Evolutionary conservation across 2,329 filamentous ascomycete genomes (phyloP).

Genomic region (Xylariomycetidae sp.): DNA sequence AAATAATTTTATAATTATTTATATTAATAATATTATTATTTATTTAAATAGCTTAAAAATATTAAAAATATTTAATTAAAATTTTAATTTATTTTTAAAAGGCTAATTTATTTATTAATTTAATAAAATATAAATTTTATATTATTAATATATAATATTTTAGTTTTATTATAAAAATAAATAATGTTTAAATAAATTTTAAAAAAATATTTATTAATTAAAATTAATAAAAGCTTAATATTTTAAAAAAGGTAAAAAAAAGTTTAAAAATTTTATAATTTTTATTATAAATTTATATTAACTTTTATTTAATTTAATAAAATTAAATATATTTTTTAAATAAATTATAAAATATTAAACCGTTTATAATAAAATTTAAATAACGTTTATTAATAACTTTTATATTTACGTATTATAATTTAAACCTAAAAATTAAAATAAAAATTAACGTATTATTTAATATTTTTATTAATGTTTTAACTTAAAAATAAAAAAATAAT

Average conservation of each 20-base stretch:
- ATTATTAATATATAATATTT: not conserved
- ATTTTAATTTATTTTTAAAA: constrained; percentile 1
- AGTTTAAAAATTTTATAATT: constrained; percentile 3
- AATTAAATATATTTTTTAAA: not conserved
- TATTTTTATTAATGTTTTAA: not conserved
- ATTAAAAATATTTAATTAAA: not conserved
- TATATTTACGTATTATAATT: not conserved
- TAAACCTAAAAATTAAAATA: not conserved
- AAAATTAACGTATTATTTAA: not conserved
- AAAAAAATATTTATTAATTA: constrained; percentile 1
- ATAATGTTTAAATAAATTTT: not conserved
- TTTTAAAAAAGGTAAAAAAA: constrained; percentile 2
- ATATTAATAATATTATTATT: constrained; percentile 7
- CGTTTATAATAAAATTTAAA: not conserved
- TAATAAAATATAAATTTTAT: constrained; percentile 3
- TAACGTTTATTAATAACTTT: not conserved
- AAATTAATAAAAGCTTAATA: constrained; percentile 1
- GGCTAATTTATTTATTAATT: not conserved
- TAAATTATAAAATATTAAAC: not conserved
- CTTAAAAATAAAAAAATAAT: too few species aligned
- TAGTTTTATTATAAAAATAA: constrained; percentile 1
- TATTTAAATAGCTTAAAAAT: constrained; percentile 1
- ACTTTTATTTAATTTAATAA: constrained; percentile 1
- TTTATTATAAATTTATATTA: not conserved
- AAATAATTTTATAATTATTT: constrained; percentile 4